Percentiles rank a stretch among this genome's conserved stretches.
These are phyloP conservation scores for Acer campestre DNA, from an alignment of 345 rosid genomes.

Conservation along the genomic window DNA sequence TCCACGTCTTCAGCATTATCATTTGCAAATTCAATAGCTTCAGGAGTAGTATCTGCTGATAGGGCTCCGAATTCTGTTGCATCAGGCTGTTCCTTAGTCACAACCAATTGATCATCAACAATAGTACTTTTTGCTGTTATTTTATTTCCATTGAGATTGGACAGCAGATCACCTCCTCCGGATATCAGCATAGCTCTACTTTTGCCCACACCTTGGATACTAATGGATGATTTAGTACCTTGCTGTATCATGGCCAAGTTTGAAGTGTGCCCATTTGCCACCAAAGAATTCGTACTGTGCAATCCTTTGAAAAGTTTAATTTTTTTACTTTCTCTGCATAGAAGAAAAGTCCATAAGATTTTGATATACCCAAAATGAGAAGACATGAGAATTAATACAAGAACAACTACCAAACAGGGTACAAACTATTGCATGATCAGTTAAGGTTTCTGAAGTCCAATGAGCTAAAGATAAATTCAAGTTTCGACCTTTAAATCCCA, in stretches of 20 bases:
- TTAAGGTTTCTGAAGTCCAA: neutral
- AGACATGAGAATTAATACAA: neutral
- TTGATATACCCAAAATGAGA: neutral
- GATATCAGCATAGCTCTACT: slow-evolving; percentile 57
- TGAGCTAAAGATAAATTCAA: neutral
- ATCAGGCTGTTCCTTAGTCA: slow-evolving; percentile 40
- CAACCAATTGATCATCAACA: slow-evolving; percentile 30
- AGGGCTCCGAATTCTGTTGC: slow-evolving; percentile 45
- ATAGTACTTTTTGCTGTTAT: slow-evolving; percentile 31
- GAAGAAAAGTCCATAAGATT: slow-evolving; percentile 19
- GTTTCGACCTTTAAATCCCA: neutral
- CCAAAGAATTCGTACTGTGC: slow-evolving; percentile 26
- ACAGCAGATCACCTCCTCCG: slow-evolving; percentile 59
- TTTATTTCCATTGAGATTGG: slow-evolving; percentile 41
- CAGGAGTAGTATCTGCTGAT: slow-evolving; percentile 45
- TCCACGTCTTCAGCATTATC: slow-evolving; percentile 77
- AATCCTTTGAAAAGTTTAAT: slow-evolving; percentile 47
- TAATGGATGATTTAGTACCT: slow-evolving; percentile 35
- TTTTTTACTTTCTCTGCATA: slow-evolving; percentile 44
- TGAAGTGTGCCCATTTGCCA: slow-evolving; percentile 29
- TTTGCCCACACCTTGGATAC: slow-evolving; percentile 37
- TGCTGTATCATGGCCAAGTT: slow-evolving; percentile 28
- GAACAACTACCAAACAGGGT: neutral
- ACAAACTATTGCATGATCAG: neutral
- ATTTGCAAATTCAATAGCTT: slow-evolving; percentile 41